Percentiles rank a stretch among this genome's conserved stretches.
phyloP scores from a whole-genome alignment of 129 eudicot genomes.

The Arctium lappa region DNA sequence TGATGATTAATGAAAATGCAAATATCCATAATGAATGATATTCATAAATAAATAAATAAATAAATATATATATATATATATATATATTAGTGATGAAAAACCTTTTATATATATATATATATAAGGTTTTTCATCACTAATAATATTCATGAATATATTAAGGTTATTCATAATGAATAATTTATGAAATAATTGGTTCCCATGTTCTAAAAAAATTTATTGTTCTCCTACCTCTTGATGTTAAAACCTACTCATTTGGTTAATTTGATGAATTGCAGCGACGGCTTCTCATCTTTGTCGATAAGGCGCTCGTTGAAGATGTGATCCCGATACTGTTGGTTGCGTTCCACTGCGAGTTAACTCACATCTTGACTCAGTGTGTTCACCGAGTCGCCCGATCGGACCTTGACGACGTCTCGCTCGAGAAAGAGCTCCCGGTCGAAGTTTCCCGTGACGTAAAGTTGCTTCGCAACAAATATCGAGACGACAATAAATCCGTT shows the following conservation, averaged over 20 bases:
- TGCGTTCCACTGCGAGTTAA: constrained; percentile 52
- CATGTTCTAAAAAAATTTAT: neutral
- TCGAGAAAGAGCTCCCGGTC: constrained; percentile 62
- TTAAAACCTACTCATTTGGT: neutral
- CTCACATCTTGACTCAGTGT: constrained; percentile 50
- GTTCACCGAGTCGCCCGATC: constrained; percentile 57
- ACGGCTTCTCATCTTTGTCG: constrained; percentile 63
- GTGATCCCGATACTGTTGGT: constrained; percentile 63
- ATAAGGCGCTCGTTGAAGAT: constrained; percentile 66
- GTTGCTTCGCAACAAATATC: constrained; percentile 33
- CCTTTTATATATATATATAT: neutral
- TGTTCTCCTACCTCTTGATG: neutral
- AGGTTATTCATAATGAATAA: neutral
- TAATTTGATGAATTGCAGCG: constrained; percentile 38
- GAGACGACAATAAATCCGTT: neutral
- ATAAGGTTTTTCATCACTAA: neutral
- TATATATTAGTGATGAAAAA: too few relatives aligned
- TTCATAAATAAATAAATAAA: neutral
- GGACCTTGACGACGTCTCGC: constrained; percentile 46
- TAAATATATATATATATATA: neutral
- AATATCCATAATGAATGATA: too few relatives aligned
- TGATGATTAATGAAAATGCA: too few relatives aligned
- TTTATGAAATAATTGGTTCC: neutral
- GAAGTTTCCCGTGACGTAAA: constrained; percentile 41
- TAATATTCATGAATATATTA: neutral